Conservation (phyloP, 495 filamentous ascomycete genomes). For the Bryoglossum gracile region DNA sequence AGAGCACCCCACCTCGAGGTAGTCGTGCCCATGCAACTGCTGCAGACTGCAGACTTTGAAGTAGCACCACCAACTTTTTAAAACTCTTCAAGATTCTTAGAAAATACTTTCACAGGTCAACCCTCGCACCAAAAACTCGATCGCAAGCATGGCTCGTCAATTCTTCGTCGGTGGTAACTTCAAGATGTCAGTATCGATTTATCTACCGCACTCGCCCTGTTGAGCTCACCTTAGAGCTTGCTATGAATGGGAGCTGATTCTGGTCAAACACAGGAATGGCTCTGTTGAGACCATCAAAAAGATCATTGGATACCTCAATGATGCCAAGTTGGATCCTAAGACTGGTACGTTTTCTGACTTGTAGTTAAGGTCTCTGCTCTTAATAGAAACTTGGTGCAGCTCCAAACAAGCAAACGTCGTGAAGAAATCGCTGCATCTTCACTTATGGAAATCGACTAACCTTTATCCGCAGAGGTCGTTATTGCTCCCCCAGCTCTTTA, state of each 20-base stretch:
- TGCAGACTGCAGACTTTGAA: no score
- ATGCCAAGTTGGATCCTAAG: slow-evolving; percentile 61
- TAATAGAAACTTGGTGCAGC: slow-evolving; percentile 1
- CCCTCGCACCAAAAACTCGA: neutral
- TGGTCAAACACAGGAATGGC: slow-evolving; percentile 65
- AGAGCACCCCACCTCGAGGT: neutral
- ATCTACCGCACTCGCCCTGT: no score
- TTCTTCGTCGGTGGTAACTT: slow-evolving; percentile 99
- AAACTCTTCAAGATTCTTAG: slow-evolving; percentile 3
- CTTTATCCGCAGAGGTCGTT: slow-evolving; percentile 64
- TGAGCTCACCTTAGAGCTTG: neutral
- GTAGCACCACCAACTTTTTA: neutral
- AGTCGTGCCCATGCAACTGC: no score
- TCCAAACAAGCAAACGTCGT: neutral
- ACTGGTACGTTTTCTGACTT: slow-evolving; percentile 52
- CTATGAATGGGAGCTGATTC: slow-evolving; percentile 11
- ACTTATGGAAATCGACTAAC: neutral
- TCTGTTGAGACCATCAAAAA: slow-evolving; percentile 73
- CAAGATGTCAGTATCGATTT: slow-evolving; percentile 96
- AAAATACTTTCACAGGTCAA: neutral
- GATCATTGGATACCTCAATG: slow-evolving; percentile 83
- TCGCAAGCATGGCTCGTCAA: slow-evolving; percentile 73
- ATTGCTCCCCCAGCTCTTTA: slow-evolving; percentile 87
- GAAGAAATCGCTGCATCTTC: neutral
- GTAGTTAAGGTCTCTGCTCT: no score